Percentiles rank a stretch among this genome's conserved stretches.
Conservation (phyloP, 768 basidiomycete species). For the Kwoniella sp. region DNA sequence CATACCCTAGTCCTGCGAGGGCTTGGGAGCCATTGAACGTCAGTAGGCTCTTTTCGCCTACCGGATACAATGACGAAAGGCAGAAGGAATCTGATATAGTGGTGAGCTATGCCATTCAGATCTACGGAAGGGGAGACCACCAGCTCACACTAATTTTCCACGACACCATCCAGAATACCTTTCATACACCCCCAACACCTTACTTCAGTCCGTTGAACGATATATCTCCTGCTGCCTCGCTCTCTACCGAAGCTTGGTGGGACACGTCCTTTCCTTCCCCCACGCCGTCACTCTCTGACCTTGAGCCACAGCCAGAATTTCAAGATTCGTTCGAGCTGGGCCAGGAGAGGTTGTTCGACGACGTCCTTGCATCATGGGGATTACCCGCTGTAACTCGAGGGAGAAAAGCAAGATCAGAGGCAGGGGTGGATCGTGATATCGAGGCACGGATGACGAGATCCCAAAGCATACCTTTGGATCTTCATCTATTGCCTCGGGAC, state of each 20-base stretch:
- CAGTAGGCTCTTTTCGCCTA: neutral
- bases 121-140: too few relatives aligned
- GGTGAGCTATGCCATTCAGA: neutral
- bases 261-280: neutral
- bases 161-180: neutral
- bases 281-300: neutral
- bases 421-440: neutral
- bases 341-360: slow-evolving; percentile 16
- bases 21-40: slow-evolving; percentile 1
- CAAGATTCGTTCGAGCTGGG: slow-evolving; percentile 9
- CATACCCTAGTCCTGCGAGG: neutral
- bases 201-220: slow-evolving; percentile 1
- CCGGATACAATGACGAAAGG: neutral
- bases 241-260: neutral
- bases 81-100: neutral
- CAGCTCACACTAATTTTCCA: neutral
- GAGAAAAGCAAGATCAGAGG: neutral
- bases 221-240: neutral
- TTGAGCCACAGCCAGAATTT: neutral
- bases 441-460: neutral
- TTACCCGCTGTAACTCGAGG: slow-evolving; percentile 2
- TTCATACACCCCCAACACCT: slow-evolving; percentile 3
- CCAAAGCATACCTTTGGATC: neutral
- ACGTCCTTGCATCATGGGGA: slow-evolving; percentile 17
- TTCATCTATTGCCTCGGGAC: neutral